Percentiles rank a stretch among this genome's conserved stretches.
Evolutionary conservation across 768 basidiomycete species (phyloP).

Genomic region (Panellus pusillus): DNA sequence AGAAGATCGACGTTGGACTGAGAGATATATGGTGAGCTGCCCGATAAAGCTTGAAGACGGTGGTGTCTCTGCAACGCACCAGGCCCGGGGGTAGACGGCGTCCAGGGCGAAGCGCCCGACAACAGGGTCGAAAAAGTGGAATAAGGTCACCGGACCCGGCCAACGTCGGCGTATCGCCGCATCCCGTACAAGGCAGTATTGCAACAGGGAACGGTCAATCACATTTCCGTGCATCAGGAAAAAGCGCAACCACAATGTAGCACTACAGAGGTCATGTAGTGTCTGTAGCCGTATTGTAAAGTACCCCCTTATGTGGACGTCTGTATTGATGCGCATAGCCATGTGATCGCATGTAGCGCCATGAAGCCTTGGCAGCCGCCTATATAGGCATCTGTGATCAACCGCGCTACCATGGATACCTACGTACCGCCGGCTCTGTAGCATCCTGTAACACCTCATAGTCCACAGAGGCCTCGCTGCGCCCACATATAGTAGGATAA

Average conservation of each 20-base stretch:
- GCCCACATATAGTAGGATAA: no score
- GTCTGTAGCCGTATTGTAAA: neutral
- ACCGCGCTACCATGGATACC: no score
- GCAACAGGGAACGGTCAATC: no score
- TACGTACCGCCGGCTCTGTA: neutral
- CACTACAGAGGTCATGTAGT: neutral
- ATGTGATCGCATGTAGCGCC: neutral
- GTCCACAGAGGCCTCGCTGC: neutral
- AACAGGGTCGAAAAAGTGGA: no score
- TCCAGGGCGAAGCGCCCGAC: slow-evolving; percentile 11
- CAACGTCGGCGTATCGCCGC: no score
- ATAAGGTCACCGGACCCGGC: no score
- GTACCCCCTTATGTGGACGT: neutral
- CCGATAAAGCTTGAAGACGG: no score
- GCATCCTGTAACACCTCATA: neutral
- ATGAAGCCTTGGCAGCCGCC: neutral
- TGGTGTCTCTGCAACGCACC: neutral
- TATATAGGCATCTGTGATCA: no score
- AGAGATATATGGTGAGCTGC: neutral
- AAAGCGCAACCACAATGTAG: neutral
- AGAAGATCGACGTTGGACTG: slow-evolving; percentile 12
- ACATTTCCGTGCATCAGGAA: neutral
- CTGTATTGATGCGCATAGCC: neutral
- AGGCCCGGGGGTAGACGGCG: slow-evolving; percentile 8
- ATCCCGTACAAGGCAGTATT: no score